phyloP scores from a whole-genome alignment of 2,329 filamentous ascomycete genomes.

The Aureobasidium melanogenum region DNA sequence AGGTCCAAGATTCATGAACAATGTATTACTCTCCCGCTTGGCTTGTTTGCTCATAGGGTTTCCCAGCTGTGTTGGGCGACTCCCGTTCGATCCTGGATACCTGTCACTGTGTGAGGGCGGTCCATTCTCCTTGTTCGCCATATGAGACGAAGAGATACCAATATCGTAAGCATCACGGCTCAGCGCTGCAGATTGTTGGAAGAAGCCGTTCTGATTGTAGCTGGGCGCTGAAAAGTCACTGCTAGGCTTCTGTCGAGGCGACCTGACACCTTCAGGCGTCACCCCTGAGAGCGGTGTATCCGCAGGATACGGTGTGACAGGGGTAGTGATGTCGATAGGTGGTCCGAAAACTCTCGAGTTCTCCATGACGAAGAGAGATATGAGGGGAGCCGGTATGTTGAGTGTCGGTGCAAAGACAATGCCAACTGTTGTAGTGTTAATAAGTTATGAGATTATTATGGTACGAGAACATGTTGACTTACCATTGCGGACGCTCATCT shows the following conservation, averaged over 20 bases:
- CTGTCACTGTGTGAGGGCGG: not conserved
- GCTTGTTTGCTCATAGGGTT: slow-evolving; percentile 9
- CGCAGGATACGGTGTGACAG: slow-evolving; percentile 8
- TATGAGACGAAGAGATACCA: not conserved
- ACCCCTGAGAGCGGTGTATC: slow-evolving; percentile 14
- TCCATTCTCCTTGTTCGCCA: not conserved
- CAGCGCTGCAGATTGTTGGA: not conserved
- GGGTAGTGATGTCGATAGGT: slow-evolving; percentile 44
- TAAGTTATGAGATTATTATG: not conserved
- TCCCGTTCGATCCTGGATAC: not conserved
- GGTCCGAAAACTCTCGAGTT: slow-evolving; percentile 78
- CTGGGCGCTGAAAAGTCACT: slow-evolving; percentile 54
- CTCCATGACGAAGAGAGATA: slow-evolving; percentile 87
- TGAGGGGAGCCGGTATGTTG: slow-evolving; percentile 91
- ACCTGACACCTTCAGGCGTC: slow-evolving; percentile 51
- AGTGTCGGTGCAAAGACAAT: slow-evolving; percentile 97
- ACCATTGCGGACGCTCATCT: slow-evolving; percentile 91
- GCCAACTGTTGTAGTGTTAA: slow-evolving; percentile 50
- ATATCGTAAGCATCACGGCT: not conserved
- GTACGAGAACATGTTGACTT: slow-evolving; percentile 16
- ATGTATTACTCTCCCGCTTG: slow-evolving; percentile 9
- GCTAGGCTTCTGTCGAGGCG: slow-evolving; percentile 57
- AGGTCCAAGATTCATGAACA: slow-evolving; percentile 7
- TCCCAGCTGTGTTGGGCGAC: not conserved
- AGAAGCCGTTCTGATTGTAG: not conserved